Percentiles rank a stretch among this genome's conserved stretches.
Conservation (phyloP, 495 filamentous ascomycete species). For the Aspergillus conjunctus region DNA sequence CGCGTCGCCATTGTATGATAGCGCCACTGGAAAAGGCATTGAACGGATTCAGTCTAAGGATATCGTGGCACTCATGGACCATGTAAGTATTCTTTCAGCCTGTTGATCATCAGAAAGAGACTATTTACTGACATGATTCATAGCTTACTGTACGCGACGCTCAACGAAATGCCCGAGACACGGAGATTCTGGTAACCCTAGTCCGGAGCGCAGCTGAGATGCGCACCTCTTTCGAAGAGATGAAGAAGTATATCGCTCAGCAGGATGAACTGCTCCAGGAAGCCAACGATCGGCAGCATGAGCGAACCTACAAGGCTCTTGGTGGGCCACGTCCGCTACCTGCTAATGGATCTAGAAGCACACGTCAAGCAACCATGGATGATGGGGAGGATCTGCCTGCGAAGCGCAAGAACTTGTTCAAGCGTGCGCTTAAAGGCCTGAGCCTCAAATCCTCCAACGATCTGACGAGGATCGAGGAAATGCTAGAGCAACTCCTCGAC, state of each 20-base stretch:
- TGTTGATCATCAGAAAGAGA: not conserved
- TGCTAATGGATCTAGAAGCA: constrained; percentile 46
- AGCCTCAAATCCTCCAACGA: constrained; percentile 85
- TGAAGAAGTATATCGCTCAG: constrained; percentile 88
- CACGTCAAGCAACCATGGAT: constrained; percentile 55
- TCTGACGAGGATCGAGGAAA: constrained; percentile 87
- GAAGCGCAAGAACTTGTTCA: constrained; percentile 88
- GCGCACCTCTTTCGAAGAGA: constrained; percentile 94
- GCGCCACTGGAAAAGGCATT: constrained; percentile 83
- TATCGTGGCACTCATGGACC: constrained; percentile 97
- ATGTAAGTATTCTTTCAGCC: constrained; percentile 57
- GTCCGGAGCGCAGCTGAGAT: constrained; percentile 95
- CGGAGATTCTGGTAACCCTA: constrained; percentile 92
- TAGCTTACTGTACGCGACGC: constrained; percentile 95
- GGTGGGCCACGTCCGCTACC: constrained; percentile 88
- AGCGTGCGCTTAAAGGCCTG: constrained; percentile 85
- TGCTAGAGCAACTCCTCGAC: constrained; percentile 87
- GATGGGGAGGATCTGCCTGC: constrained; percentile 73
- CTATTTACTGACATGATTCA: constrained; percentile 30
- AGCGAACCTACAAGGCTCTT: constrained; percentile 78
- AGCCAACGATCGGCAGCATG: constrained; percentile 80
- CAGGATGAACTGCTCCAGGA: constrained; percentile 84
- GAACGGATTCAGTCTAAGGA: constrained; percentile 96
- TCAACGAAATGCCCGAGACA: constrained; percentile 94
- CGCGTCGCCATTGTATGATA: constrained; percentile 85